Evolutionary conservation across 306 rosid genomes (phyloP), one percentile per base, ranked within the genome.

Genomic region (Cucumis cinereus): DNA sequence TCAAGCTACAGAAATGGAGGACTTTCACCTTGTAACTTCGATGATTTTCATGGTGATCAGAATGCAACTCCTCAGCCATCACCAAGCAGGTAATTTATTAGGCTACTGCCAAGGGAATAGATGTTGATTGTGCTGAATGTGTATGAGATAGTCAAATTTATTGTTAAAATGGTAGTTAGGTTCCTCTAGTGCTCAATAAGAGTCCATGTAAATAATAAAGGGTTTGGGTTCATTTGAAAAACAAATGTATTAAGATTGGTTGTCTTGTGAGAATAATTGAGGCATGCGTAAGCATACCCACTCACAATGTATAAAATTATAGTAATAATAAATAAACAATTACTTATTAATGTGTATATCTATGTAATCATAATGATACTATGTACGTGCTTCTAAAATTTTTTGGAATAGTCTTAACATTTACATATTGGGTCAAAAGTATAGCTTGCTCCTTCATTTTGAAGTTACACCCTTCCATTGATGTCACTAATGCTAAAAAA

Each of bases 31-130:
- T 67, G 54, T 41, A 40, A 67, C 73, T 20, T 40, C 22, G 73
- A 67, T 12, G 55, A 68, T 68, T 68, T 68, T 52, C 55, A 22
- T 68, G 55, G 74, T 68, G 55, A 16, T 23, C 38, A 45, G 23
- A 45, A 8, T 70, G 22, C 22, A 69, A 68, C 57, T 45, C 57
- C 57, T 69, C 55, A 14, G 15, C 75, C 8, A 45, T 69, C 75
- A 70, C 75, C 35, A 43, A 66, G 26, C 73, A 66, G 52, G 73
- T 66, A 36, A n/a, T 66, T 62, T 15, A 62, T 62, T 28, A 63
- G 23, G 19, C 33, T 30, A 17, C 49, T 35, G 8, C 19, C 24
- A 35, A 36, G 26, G 4, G 7, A 63, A 17, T 36, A 4, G 24
- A 19, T 19, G 49, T 7, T 15, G 68, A 61, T 61, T 28, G 14